Base-by-base conservation (phyloP, 106 monocot species). In the Phalaenopsis equestris region DNA sequence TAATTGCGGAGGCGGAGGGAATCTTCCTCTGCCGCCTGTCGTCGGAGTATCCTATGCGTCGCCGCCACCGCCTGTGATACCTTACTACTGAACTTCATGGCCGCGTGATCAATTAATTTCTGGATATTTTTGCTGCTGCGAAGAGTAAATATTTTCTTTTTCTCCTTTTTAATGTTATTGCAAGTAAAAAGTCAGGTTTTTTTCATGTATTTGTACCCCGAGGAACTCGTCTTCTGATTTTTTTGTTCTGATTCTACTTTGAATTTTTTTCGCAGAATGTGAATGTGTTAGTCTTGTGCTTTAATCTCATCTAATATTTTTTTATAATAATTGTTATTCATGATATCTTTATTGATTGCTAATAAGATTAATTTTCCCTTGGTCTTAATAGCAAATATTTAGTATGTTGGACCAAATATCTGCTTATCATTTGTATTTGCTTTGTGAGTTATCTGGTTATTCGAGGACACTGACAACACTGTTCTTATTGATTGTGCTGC, bases 1-100 rank as follows among this genome's bases (percentile, higher is more conserved):
- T 21, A 39, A 12, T 5, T 73, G 73, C 73, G 18, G 11, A 21
- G 73, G 41, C 19, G 74, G 52, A 3, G 52, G 43, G 14, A 74
- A 43, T 43, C 19, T 19, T 41, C 74, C 74, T 74, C 67, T 79
- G 67, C 79, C 79, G 5, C 79, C 79, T 2, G 47, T 79, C 8
- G 67, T 67, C 64, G 79, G 79, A 64, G 67, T 79, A 24, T 79
- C 79, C 42, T 79, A 67, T 16, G 79, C 79, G 21, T 79, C 79
- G 65, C 79, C 79, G 41, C 79, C 79, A 17, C 79, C 79, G 45
- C 79, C 79, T 0, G 46, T 67, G 45, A 79, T 67, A 68, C 79
- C 79, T 4, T 79, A 79, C 39, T 16, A 72, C 72, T 72, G 15
- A 72, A 24, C 72, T 72, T 12, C 64, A 58, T 72, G 8, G n/a